Evolutionary conservation across 2,329 filamentous ascomycete species (phyloP), one percentile per base, ranked within the genome.

Genomic region (Monosporascus sp.): DNA sequence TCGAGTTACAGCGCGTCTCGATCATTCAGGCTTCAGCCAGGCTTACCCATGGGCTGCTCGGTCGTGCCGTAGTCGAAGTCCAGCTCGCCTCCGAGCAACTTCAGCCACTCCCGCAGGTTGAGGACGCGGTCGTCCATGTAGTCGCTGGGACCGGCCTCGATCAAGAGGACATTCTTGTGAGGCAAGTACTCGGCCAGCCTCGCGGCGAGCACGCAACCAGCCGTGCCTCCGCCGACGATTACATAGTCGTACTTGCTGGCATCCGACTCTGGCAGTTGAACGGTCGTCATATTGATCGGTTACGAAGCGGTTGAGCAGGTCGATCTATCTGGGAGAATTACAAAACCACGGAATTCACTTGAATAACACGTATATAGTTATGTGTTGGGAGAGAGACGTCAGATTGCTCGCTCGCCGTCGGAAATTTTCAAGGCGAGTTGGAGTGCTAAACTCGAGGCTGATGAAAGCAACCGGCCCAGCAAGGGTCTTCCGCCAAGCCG

Each of bases 21-120:
- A 43, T 55, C 28, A 11, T 45, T 40, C 41, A 50, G 48, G 9
- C 20, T 37, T 11, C 50, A 45, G 41, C 45, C 47, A 48, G 37
- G 70, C 71, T 64, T 74, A 81, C 80, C 81, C 75, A 84, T 94
- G 59, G 91, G 91, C 76, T 96, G 91, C 74, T 95, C 90, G 48
- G 86, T 90, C 41, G 91, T 96, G 65, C 83, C 83, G 73, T 96
- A 96, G 73, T 96, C 91, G 72, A 93, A 96, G 74, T 96, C 91
- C 56, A 96, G 81, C 67, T 96, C 85, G 66, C 90, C 89, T 59
- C 91, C 91, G 28, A 96, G 83, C 49, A 96, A 78, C 59, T 80
- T 84, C 59, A 96, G 78, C 91, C 91, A 96, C 72, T 95, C 86
- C 67, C 91, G 91, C 62, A 96, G 80, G 63, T 93, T 85, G 49